Evolutionary conservation across 257 asterid species (phyloP), one percentile per base, ranked within the genome.

Genomic region (Coffea canephora): DNA sequence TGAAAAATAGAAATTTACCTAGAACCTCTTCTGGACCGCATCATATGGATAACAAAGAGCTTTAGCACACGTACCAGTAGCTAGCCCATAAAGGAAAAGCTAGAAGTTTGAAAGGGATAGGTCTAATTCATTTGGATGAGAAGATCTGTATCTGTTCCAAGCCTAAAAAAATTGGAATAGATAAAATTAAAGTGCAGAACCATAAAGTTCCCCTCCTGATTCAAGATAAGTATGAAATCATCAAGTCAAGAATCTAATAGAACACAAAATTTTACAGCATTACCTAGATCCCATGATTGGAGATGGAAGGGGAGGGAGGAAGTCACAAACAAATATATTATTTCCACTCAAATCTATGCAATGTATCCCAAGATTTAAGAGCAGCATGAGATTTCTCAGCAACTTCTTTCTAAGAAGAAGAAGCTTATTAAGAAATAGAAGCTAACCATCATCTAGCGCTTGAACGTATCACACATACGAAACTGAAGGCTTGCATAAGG

Each of bases 401-500:
- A 41, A 48, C 50, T 71, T 71, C 75, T 43, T 46, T 4, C 57
- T 19, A 25, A 57, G 65, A 57, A 55, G 8, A 55, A 54, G 59
- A 15, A 54, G 59, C 59, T 54, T 15, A 19, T 15, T 54, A 16
- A 54, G 21, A 16, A 54, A 15, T 21, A 57, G 27, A 61, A 15
- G 57, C 75, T 85, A 84, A 95, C 98, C 93, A 88, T 84, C 76
- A 87, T 45, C 99, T 98, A 93, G 54, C 98, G 97, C 79, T 95
- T 93, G 88, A 95, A 91, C 41, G 98, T 91, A 82, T 95, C 99
- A 36, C 91, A 95, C 34, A 96, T 95, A 74, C 99, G 98, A 85
- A 95, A 91, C 69, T 93, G 99, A 85, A 95, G 77, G 73, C 98
- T 98, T 25, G 98, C 99, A 86, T 93, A 95, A 77, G 99, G 99